phyloP scores from a whole-genome alignment of 2,329 filamentous ascomycete species.

The Pleoardoris graminearum region DNA sequence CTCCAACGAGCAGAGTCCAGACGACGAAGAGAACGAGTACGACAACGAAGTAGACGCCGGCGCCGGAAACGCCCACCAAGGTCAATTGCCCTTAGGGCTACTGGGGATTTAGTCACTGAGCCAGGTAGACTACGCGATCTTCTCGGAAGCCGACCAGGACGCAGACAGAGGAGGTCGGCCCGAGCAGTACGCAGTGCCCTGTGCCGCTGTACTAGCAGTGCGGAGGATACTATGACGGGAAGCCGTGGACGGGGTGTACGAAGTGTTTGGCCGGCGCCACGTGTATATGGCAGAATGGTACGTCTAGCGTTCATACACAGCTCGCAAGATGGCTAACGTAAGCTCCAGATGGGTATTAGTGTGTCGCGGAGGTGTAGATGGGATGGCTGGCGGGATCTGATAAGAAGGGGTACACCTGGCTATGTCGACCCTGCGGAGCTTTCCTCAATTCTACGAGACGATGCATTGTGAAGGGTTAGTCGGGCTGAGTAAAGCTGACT shows the following conservation, averaged over 20 bases:
- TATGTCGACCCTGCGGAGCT: background rate
- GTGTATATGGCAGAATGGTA: conserved; percentile 36
- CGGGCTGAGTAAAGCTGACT: conserved; percentile 31
- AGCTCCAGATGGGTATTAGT: conserved; percentile 33
- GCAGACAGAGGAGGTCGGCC: conserved; percentile 23
- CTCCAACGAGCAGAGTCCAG: background rate
- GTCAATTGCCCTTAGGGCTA: background rate
- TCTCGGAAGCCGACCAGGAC: conserved; percentile 15
- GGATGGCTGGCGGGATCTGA: background rate
- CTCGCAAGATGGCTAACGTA: background rate
- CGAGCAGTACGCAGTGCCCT: conserved; percentile 36
- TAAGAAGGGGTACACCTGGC: too few species aligned
- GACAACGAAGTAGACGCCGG: background rate
- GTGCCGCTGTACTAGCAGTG: conserved; percentile 39
- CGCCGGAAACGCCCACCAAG: conserved; percentile 12
- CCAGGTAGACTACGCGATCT: conserved; percentile 13
- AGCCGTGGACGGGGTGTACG: conserved; percentile 34
- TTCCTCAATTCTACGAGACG: background rate
- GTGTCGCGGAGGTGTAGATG: conserved; percentile 26
- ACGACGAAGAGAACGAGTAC: conserved; percentile 11
- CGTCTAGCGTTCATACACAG: conserved; percentile 6
- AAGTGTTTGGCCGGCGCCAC: conserved; percentile 30
- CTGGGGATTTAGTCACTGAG: background rate
- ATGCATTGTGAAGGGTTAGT: background rate
- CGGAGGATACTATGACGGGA: conserved; percentile 29